These are phyloP conservation scores for Aphanomyces euteiches DNA, from an alignment of 352 stramenopile genomes.

Conservation along the genomic window DNA sequence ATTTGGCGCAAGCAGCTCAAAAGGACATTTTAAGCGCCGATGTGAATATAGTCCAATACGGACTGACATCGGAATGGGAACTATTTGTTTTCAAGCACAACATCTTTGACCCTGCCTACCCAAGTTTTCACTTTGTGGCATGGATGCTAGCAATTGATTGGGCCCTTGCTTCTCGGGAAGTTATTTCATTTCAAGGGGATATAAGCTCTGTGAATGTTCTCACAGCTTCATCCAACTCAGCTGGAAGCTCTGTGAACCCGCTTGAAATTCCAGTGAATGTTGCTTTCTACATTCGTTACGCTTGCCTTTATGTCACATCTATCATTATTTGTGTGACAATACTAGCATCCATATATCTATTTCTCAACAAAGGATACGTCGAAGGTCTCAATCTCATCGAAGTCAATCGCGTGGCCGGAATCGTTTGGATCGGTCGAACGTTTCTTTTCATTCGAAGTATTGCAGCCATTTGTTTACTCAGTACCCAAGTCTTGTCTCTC, in stretches of 20 bases:
- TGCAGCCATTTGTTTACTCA: background rate
- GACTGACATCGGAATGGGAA: no score
- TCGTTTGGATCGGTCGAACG: constrained; percentile 17
- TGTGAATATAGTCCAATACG: no score
- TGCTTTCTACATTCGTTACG: background rate
- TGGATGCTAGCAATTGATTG: constrained; percentile 15
- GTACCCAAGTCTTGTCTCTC: background rate
- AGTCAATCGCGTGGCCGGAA: constrained; percentile 18
- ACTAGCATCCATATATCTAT: background rate
- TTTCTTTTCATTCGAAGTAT: constrained; percentile 9
- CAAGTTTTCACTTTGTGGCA: background rate
- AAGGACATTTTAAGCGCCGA: no score
- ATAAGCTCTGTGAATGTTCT: background rate
- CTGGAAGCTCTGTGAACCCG: no score
- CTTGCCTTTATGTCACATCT: background rate
- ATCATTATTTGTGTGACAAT: background rate
- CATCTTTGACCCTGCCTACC: constrained; percentile 12
- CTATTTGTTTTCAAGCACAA: no score
- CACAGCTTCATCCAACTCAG: no score
- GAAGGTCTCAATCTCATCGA: constrained; percentile 23
- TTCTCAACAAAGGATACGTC: background rate
- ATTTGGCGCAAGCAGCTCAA: no score
- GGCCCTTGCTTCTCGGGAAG: constrained; percentile 13
- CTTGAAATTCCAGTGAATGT: background rate
- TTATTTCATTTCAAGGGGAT: constrained; percentile 21